Evolutionary conservation across 2,329 filamentous ascomycete genomes (phyloP).

Genomic region (Penicillium sp.): DNA sequence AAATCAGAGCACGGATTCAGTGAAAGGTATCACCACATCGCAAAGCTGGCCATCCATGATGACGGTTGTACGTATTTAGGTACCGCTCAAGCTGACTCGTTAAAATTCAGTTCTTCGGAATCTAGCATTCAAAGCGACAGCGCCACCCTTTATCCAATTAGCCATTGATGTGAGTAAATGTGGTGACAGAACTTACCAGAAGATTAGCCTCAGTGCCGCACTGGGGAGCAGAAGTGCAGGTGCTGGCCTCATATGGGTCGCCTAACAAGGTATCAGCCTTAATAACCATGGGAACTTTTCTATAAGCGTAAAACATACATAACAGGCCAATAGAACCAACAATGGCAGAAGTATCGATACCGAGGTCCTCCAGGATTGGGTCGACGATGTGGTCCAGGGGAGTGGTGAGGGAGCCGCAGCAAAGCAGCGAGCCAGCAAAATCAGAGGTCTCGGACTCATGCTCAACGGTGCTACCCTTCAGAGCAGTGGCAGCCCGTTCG

Average conservation of each 20-base stretch:
- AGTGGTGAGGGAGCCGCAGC: slow-evolving; percentile 31
- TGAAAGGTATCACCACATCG: neutral
- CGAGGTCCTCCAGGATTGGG: slow-evolving; percentile 24
- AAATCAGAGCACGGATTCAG: too few relatives aligned
- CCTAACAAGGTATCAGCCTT: slow-evolving; percentile 18
- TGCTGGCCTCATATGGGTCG: slow-evolving; percentile 19
- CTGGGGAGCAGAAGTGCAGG: slow-evolving; percentile 24
- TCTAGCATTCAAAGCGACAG: slow-evolving; percentile 26
- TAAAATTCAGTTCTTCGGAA: slow-evolving; percentile 8
- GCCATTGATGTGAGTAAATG: neutral
- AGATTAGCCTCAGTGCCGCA: slow-evolving; percentile 34
- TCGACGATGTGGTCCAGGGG: slow-evolving; percentile 29
- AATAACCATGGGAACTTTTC: too few relatives aligned
- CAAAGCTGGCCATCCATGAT: neutral
- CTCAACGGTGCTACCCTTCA: slow-evolving; percentile 10
- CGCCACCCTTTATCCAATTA: slow-evolving; percentile 21
- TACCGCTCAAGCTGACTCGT: neutral
- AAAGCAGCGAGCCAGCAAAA: slow-evolving; percentile 25
- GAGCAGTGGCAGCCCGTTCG: slow-evolving; percentile 8
- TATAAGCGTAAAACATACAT: slow-evolving; percentile 17
- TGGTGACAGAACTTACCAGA: slow-evolving; percentile 19
- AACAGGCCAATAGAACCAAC: slow-evolving; percentile 30
- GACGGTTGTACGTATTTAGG: neutral
- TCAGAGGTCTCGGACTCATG: slow-evolving; percentile 11
- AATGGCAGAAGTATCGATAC: slow-evolving; percentile 23